A percentile compares a stretch with the other conserved stretches of the same genome.
These are phyloP conservation scores for Torulaspora quercuum DNA, from an alignment of 805 yeast genomes.

Conservation along the genomic window DNA sequence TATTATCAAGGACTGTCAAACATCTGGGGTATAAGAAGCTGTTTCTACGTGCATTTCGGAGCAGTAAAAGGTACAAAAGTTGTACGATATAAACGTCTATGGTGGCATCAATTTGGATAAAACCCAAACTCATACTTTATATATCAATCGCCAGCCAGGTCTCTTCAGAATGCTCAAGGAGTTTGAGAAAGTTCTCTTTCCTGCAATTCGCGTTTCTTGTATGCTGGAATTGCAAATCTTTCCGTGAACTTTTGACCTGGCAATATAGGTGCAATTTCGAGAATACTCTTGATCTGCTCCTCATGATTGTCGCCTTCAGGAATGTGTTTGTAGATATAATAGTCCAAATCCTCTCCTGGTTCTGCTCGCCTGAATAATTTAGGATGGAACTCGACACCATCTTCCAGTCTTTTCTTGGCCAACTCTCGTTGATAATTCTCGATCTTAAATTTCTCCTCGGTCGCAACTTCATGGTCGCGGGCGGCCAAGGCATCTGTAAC, in stretches of 20 bases:
- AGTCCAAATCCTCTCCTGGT: slow-evolving; percentile 54
- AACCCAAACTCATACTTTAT: too few species aligned
- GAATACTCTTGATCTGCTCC: slow-evolving; percentile 51
- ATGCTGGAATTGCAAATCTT: slow-evolving; percentile 67
- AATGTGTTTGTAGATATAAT: slow-evolving; percentile 60
- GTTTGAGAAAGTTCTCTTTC: slow-evolving; percentile 12
- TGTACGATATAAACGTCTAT: too few species aligned
- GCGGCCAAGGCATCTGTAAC: slow-evolving; percentile 77
- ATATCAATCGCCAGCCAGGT: too few species aligned
- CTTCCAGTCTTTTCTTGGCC: slow-evolving; percentile 71
- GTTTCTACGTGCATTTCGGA: slow-evolving; percentile 5
- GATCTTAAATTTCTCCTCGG: slow-evolving; percentile 80
- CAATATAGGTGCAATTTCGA: slow-evolving; percentile 69
- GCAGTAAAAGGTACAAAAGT: too few species aligned
- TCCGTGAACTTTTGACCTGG: slow-evolving; percentile 75
- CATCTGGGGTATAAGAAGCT: slow-evolving; percentile 21
- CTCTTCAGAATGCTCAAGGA: too few species aligned
- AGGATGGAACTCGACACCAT: slow-evolving; percentile 78
- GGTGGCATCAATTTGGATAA: too few species aligned
- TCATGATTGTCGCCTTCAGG: slow-evolving; percentile 50
- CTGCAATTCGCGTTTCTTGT: slow-evolving; percentile 44
- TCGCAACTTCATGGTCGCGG: slow-evolving; percentile 78
- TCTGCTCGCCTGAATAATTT: slow-evolving; percentile 58
- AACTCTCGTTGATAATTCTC: slow-evolving; percentile 80
- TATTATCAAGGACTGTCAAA: slow-evolving; percentile 5